A percentile compares a stretch with the other conserved stretches of the same genome.
Conservation (phyloP, 129 eudicot species). For the Solidago caesia region DNA sequence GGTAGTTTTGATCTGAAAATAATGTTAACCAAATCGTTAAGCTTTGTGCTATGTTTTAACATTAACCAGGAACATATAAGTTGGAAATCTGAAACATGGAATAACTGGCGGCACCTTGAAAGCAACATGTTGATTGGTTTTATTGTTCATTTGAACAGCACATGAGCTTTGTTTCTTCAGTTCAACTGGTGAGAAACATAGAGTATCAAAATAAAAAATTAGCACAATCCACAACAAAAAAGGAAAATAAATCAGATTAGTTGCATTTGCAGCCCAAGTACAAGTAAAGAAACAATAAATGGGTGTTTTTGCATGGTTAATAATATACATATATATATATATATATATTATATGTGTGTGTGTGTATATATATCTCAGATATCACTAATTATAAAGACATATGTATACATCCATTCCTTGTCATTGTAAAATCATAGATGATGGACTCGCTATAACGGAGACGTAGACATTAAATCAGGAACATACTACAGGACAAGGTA, state of each 20-base stretch:
- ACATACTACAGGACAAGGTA: not conserved
- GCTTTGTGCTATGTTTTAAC: slow-evolving; percentile 10
- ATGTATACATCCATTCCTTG: too few relatives aligned
- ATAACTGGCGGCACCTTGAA: slow-evolving; percentile 33
- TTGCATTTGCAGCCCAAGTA: not conserved
- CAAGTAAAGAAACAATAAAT: not conserved
- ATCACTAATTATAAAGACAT: too few relatives aligned
- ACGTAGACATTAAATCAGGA: not conserved
- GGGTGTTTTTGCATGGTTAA: not conserved
- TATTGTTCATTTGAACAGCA: slow-evolving; percentile 52
- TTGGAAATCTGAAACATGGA: slow-evolving; percentile 15
- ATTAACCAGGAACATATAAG: not conserved
- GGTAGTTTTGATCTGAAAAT: slow-evolving; percentile 53
- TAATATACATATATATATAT: not conserved
- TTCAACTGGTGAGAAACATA: slow-evolving; percentile 47
- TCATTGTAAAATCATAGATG: not conserved
- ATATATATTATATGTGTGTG: not conserved
- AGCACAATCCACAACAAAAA: slow-evolving; percentile 18
- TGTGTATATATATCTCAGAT: too few relatives aligned
- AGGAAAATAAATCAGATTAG: not conserved
- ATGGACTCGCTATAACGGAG: not conserved
- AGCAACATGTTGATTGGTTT: slow-evolving; percentile 57
- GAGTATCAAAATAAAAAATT: slow-evolving; percentile 18
- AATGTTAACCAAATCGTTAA: slow-evolving; percentile 19
- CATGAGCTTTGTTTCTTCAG: slow-evolving; percentile 67